Evolutionary conservation across 148 eudicot species (phyloP).

Genomic region (Camellia granthamiana): DNA sequence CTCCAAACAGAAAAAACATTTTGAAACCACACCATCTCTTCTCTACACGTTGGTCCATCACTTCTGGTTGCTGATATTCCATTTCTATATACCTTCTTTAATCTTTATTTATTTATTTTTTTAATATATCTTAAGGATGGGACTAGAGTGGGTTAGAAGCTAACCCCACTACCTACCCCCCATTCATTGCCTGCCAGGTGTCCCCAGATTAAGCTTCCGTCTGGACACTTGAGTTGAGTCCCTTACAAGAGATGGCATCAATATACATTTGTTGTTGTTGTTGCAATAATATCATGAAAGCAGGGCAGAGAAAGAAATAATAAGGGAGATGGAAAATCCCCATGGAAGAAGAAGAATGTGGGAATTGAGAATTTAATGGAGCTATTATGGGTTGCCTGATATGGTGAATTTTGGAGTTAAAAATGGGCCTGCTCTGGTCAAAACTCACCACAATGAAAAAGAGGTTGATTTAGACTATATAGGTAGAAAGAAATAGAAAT

Average conservation of each 20-base stretch:
- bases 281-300: neutral
- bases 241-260: constrained; percentile 19
- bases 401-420: neutral
- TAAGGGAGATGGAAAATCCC: neutral
- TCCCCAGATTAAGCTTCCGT: constrained; percentile 6
- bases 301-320: neutral
- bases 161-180: constrained; percentile 17
- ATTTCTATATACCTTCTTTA: constrained; percentile 8
- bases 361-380: neutral
- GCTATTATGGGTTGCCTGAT: neutral
- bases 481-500: too few relatives aligned
- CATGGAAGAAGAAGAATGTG: neutral
- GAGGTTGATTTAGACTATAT: neutral
- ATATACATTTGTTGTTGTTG: neutral
- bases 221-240: constrained; percentile 26
- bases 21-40: neutral
- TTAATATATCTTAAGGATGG: constrained; percentile 11
- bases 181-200: constrained; percentile 20
- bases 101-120: neutral
- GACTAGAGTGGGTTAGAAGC: constrained; percentile 31
- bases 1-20: neutral
- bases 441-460: neutral
- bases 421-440: neutral
- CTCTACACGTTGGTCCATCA: neutral
- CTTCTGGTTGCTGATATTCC: neutral